These are phyloP conservation scores for Plectosphaerella cucumerina DNA, from an alignment of 2,329 filamentous ascomycete genomes.

Conservation along the genomic window DNA sequence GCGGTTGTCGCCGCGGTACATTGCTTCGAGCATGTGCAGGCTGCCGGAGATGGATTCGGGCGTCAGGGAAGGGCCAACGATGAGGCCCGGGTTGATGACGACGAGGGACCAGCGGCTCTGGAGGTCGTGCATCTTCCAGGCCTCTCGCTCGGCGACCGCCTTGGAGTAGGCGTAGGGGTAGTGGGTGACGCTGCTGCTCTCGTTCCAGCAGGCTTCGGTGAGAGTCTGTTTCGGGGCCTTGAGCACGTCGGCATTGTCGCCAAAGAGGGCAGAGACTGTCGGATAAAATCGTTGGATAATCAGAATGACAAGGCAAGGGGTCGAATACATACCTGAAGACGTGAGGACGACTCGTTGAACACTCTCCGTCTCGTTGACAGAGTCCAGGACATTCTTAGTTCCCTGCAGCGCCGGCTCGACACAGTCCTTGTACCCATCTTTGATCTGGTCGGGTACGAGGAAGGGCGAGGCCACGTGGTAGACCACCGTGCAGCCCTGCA, in stretches of 20 bases:
- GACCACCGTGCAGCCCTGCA: constrained; percentile 22
- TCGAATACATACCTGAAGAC: background rate
- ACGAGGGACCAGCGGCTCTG: constrained; percentile 11
- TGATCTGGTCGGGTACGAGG: constrained; percentile 18
- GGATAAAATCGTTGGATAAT: background rate
- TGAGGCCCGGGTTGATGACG: constrained; percentile 10
- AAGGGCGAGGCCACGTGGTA: constrained; percentile 31
- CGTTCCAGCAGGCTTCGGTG: constrained; percentile 1
- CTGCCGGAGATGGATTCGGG: constrained; percentile 17
- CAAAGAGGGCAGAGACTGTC: background rate
- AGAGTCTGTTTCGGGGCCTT: background rate
- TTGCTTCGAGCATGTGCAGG: constrained; percentile 19
- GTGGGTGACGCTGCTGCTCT: constrained; percentile 1
- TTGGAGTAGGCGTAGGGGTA: constrained; percentile 8
- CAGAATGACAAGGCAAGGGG: background rate
- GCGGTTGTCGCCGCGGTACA: constrained; percentile 17
- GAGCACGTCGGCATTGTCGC: constrained; percentile 1
- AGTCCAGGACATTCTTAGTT: constrained; percentile 18
- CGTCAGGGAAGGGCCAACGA: constrained; percentile 11
- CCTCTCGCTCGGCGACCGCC: constrained; percentile 10
- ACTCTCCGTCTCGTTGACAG: constrained; percentile 15
- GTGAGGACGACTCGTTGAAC: constrained; percentile 18
- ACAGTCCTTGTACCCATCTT: constrained; percentile 17
- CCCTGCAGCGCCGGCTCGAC: constrained; percentile 21
- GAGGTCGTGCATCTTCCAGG: constrained; percentile 12